Base-by-base conservation (phyloP, 1,284 basidiomycete genomes). In the Crepidotus sp. region DNA sequence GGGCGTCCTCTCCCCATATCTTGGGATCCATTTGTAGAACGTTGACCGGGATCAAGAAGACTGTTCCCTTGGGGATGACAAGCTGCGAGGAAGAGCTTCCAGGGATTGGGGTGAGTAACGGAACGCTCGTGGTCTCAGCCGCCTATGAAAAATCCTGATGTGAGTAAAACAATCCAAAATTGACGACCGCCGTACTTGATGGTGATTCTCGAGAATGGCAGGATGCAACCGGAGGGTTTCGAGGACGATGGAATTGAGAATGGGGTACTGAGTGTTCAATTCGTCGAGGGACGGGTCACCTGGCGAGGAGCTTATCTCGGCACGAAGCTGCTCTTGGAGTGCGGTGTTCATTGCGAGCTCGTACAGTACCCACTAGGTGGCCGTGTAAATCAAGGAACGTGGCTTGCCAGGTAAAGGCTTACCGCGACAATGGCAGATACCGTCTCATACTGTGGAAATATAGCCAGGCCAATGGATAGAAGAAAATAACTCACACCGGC, bases 141-240 rank as follows among this genome's bases (percentile, higher is more conserved):
- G 74, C 70, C 74, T 76, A 36, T 11, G 25, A 2, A 34, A 24
- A 19, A n/a, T n/a, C n/a, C 14, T 18, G 17, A 34, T 22, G n/a
- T 34, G 30, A 41, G 18, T 2, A 24, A 0, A 15, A 15, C 1
- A 7, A 30, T 21, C n/a, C 9, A 19, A 34, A n/a, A 35, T 15
- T 18, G n/a, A 33, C 11, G 27, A 6, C n/a, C 27, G 18, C 18
- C 54, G 38, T 22, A 71, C 74, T 61, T 76, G 72, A 46, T 78
- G 74, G 48, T 76, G 74, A 52, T 77, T 76, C 57, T 78, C 76
- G 27, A 74, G 53, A 30, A 78, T 68, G 0, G 75, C 65, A n/a
- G 77, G 74, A 52, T 79, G 74, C 33, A 77, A 55, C 24, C 76
- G 69, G n/a, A 78, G 57, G 3, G 74, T 74, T 56, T 78, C 77